Evolutionary conservation across 306 rosid genomes (phyloP), one percentile per base, ranked within the genome.

Genomic region (Bauhinia variegata): DNA sequence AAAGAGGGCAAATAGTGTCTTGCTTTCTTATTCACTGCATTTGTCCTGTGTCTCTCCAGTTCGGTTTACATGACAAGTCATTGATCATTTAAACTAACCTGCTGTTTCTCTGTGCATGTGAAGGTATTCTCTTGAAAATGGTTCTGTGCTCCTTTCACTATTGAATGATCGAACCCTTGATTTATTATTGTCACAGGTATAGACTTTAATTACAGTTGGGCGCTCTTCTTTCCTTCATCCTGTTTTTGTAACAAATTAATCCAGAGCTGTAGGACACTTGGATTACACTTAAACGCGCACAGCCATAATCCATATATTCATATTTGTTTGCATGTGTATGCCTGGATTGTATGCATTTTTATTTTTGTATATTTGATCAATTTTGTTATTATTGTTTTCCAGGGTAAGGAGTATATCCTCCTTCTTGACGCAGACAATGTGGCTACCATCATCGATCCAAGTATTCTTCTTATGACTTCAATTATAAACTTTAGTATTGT

Each of bases 341-440:
- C 41, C 41, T 68, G 56, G 31, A 32, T 39, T 65, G 50, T 63
- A 15, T 13, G 52, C 55, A 42, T 15, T 9, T 43, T 33, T 44
- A 58, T 54, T 16, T 30, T 44, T 65, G 23, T 51, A 6, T 17
- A 67, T 56, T 54, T 72, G 58, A 61, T 74, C 7, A 42, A 49
- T n/a, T 64, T 73, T 31, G 59, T 33, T 12, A 32, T n/a, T 64
- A 8, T 56, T 13, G 37, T 68, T 81, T 83, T 66, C 70, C 88
- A 89, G 96, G 96, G 96, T 54, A 89, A 85, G 82, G 95, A 89
- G 83, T 89, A 87, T 75, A 30, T 83, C 72, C 83, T 85, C 50
- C 67, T 85, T 63, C 74, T 87, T 51, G 69, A 75, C 85, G 81
- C 89, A 16, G 91, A 85, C 54, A 89, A 85, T 33, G 85, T 82